Conservation (phyloP, 352 stramenopile genomes). For the Pythium pyrilobum region DNA sequence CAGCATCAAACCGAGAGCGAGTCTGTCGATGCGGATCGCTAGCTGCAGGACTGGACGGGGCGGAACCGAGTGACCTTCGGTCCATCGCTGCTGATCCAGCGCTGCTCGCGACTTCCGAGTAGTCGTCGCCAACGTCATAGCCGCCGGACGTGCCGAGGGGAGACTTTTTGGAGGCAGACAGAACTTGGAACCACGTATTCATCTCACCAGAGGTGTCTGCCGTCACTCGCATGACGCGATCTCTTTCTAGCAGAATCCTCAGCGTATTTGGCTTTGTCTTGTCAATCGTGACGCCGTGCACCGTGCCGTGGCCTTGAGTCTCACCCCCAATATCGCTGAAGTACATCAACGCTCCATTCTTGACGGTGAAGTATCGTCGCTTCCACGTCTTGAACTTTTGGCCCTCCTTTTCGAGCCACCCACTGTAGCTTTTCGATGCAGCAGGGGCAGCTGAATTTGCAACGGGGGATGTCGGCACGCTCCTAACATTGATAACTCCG, state of each 20-base stretch:
- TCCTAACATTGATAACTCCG: constrained; percentile 12
- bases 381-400: constrained; percentile 79
- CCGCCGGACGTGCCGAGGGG: not conserved
- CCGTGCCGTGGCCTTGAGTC: constrained; percentile 53
- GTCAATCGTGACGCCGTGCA: constrained; percentile 39
- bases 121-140: constrained; percentile 8
- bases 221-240: constrained; percentile 31
- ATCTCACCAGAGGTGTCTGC: constrained; percentile 31
- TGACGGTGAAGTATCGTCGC: constrained; percentile 63
- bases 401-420: constrained; percentile 76
- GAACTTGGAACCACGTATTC: constrained; percentile 38
- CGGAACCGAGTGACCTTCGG: not conserved
- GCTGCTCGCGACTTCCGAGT: constrained; percentile 11
- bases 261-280: constrained; percentile 46
- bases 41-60: not conserved
- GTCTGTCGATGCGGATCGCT: not conserved
- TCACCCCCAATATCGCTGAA: constrained; percentile 55
- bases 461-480: constrained; percentile 6
- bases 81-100: constrained; percentile 2
- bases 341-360: constrained; percentile 67
- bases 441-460: not conserved
- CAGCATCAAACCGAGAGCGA: constrained; percentile 37
- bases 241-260: constrained; percentile 30
- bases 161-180: constrained; percentile 16
- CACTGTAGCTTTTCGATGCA: constrained; percentile 25